phyloP scores from a whole-genome alignment of 306 rosid species.

The Castanea mollissima region DNA sequence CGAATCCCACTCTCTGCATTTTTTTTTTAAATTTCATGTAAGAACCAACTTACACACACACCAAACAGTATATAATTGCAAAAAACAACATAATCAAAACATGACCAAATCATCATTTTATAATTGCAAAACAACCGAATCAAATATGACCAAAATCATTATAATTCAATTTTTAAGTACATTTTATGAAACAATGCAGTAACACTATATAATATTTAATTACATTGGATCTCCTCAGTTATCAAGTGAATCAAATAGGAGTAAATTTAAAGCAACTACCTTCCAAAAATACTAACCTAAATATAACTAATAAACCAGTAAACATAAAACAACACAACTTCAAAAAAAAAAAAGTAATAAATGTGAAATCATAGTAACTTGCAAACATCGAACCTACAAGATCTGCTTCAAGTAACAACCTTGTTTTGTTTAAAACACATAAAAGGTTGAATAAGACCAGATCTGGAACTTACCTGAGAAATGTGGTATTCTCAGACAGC shows the following conservation, averaged over 20 bases:
- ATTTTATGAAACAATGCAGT: no score
- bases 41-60: not conserved
- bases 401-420: slow-evolving; percentile 28
- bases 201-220: no score
- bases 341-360: not conserved
- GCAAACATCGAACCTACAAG: slow-evolving; percentile 30
- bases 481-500: slow-evolving; percentile 40
- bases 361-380: not conserved
- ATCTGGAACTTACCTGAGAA: slow-evolving; percentile 61
- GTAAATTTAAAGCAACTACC: not conserved
- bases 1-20: slow-evolving; percentile 13
- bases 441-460: slow-evolving; percentile 32
- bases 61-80: not conserved
- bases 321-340: not conserved
- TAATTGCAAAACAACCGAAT: no score
- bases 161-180: no score
- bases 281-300: not conserved
- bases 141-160: no score
- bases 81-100: not conserved
- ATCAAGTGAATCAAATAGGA: not conserved
- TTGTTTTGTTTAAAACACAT: not conserved
- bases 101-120: not conserved
- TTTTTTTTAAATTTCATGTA: not conserved
- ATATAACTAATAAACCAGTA: not conserved
- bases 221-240: no score